Evolutionary conservation across 2,329 filamentous ascomycete species (phyloP).

Genomic region (Beauveria caledonica): DNA sequence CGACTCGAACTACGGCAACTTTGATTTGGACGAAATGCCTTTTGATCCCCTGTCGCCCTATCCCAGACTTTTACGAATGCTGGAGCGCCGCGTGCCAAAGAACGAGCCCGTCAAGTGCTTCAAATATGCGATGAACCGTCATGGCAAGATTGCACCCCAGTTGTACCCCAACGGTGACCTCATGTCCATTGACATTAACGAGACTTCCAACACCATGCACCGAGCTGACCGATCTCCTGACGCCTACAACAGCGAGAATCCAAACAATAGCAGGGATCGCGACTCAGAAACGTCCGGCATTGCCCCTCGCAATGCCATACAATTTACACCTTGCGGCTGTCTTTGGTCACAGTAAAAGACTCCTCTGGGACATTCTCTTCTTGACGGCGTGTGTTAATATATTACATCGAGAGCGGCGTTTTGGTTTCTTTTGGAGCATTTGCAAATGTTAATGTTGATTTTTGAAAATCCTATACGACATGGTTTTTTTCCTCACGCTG

Average conservation of each 20-base stretch:
- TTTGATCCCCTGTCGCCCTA: slow-evolving; percentile 28
- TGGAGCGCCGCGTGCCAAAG: slow-evolving; percentile 40
- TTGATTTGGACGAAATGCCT: slow-evolving; percentile 5
- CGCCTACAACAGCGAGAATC: not conserved
- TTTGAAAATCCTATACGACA: not conserved
- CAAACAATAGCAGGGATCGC: not conserved
- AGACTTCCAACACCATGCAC: slow-evolving; percentile 19
- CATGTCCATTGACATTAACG: slow-evolving; percentile 36
- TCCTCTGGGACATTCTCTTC: not conserved
- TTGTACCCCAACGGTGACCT: slow-evolving; percentile 15
- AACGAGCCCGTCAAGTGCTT: slow-evolving; percentile 34
- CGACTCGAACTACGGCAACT: slow-evolving; percentile 13
- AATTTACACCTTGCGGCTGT: slow-evolving; percentile 45
- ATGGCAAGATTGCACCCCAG: slow-evolving; percentile 22
- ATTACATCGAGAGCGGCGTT: not conserved
- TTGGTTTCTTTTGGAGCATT: not conserved
- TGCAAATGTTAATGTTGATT: not conserved
- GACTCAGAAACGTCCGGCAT: not conserved
- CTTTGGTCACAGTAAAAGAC: slow-evolving; percentile 34
- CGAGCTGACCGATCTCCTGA: not conserved
- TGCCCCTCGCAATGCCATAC: slow-evolving; percentile 14
- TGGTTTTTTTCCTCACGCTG: not conserved
- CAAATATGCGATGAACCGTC: slow-evolving; percentile 39
- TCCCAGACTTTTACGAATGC: slow-evolving; percentile 45
- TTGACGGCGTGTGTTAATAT: not conserved